These are phyloP conservation scores for Candida piceae DNA, from an alignment of 805 yeast genomes.

Conservation along the genomic window DNA sequence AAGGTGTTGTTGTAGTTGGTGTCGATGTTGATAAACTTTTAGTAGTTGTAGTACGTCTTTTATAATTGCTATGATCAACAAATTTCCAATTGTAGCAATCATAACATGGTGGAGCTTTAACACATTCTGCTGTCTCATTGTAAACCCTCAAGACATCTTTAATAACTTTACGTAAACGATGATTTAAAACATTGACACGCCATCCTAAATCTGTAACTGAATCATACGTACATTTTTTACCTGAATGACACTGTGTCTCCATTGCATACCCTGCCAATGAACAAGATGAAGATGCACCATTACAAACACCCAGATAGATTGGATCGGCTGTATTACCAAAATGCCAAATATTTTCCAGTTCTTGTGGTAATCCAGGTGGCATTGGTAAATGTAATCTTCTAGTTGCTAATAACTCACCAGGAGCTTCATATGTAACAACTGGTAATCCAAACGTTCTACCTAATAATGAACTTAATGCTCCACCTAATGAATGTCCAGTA, in stretches of 20 bases:
- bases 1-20: slow-evolving; percentile 19
- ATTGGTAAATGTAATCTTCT: slow-evolving; percentile 81
- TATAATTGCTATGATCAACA: slow-evolving; percentile 39
- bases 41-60: slow-evolving; percentile 25
- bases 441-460: slow-evolving; percentile 92
- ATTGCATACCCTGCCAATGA: slow-evolving; percentile 92
- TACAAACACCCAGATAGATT: slow-evolving; percentile 92
- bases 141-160: slow-evolving; percentile 70
- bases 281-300: slow-evolving; percentile 87
- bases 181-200: slow-evolving; percentile 84
- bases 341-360: slow-evolving; percentile 86
- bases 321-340: slow-evolving; percentile 98
- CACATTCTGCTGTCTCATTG: slow-evolving; percentile 73
- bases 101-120: slow-evolving; percentile 72
- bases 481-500: slow-evolving; percentile 95
- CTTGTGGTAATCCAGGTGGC: slow-evolving; percentile 83
- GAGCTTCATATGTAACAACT: slow-evolving; percentile 86
- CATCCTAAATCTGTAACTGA: slow-evolving; percentile 86
- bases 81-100: slow-evolving; percentile 91
- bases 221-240: slow-evolving; percentile 81
- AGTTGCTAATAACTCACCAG: slow-evolving; percentile 84
- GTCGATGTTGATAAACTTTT: slow-evolving; percentile 23
- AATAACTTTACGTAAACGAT: slow-evolving; percentile 85
- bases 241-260: slow-evolving; percentile 95
- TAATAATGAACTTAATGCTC: slow-evolving; percentile 71